phyloP scores from a whole-genome alignment of 805 yeast genomes.

The Priceomyces carsonii region DNA sequence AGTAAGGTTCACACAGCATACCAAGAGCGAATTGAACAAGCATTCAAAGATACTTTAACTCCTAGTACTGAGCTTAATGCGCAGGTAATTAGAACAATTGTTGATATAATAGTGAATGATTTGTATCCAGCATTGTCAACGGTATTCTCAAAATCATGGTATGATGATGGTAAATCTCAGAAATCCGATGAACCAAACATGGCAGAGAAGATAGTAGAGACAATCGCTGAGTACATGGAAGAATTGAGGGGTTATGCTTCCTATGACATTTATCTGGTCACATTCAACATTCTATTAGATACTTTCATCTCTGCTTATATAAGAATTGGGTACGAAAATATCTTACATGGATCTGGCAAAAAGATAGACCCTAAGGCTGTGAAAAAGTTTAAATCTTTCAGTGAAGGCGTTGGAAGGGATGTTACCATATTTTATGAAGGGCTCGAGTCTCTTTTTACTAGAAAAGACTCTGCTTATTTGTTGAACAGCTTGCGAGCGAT shows the following conservation, averaged over 20 bases:
- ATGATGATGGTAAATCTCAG: conserved; percentile 44
- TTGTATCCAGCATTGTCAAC: conserved; percentile 58
- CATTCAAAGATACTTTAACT: conserved; percentile 49
- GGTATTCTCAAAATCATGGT: conserved; percentile 73
- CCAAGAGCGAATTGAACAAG: conserved; percentile 33
- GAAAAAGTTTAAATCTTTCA: conserved; percentile 37
- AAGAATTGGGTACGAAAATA: conserved; percentile 40
- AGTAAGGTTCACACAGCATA: conserved; percentile 52
- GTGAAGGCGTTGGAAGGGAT: conserved; percentile 40
- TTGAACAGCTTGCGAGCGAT: conserved; percentile 41
- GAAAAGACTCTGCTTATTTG: conserved; percentile 39
- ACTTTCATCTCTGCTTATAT: conserved; percentile 38
- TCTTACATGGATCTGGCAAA: conserved; percentile 42
- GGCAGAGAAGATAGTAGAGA: conserved; percentile 65
- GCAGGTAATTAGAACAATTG: conserved; percentile 66
- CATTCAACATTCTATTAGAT: conserved; percentile 39
- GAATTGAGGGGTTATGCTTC: conserved; percentile 56
- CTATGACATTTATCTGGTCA: conserved; percentile 41
- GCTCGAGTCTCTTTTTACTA: conserved; percentile 37
- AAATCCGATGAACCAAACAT: conserved; percentile 38
- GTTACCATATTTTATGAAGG: conserved; percentile 37
- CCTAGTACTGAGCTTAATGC: conserved; percentile 79
- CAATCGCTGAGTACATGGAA: conserved; percentile 70
- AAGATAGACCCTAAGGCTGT: conserved; percentile 39
- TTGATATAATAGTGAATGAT: conserved; percentile 72